Evolutionary conservation across 768 basidiomycete genomes (phyloP).

Genomic region (Macrolepiota fuliginosa): DNA sequence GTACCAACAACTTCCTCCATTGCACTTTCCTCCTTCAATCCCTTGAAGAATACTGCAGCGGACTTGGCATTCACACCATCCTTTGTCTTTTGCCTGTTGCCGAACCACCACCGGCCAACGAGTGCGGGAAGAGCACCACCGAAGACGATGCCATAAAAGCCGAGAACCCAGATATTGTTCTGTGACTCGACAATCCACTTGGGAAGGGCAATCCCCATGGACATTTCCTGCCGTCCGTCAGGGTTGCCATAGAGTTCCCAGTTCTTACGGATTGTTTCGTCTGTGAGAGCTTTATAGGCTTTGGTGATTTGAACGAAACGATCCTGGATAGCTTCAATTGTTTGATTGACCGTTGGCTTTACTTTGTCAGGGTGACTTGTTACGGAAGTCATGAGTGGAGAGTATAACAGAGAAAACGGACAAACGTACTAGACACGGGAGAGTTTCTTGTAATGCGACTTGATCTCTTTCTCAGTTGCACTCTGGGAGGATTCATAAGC

Average conservation of each 20-base stretch:
- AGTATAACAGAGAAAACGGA: neutral
- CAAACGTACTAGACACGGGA: conserved; percentile 75
- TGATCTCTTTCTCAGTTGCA: conserved; percentile 84
- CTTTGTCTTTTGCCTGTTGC: conserved; percentile 83
- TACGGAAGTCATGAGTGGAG: neutral
- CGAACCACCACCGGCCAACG: conserved; percentile 98
- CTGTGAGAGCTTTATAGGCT: conserved; percentile 95
- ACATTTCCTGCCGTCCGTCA: conserved; percentile 92
- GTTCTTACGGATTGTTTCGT: conserved; percentile 90
- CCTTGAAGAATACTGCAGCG: conserved; percentile 86
- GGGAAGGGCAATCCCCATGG: conserved; percentile 94
- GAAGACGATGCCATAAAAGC: conserved; percentile 82
- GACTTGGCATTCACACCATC: conserved; percentile 83
- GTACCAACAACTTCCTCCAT: conserved; percentile 71
- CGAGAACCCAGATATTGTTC: conserved; percentile 91
- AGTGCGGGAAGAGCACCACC: conserved; percentile 83
- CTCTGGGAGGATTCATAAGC: conserved; percentile 40
- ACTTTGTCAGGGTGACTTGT: conserved; percentile 96
- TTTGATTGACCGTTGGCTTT: conserved; percentile 75
- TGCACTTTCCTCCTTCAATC: conserved; percentile 74
- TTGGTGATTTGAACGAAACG: conserved; percentile 94
- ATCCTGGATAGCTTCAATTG: conserved; percentile 80
- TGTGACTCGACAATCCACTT: conserved; percentile 90
- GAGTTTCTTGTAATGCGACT: conserved; percentile 91
- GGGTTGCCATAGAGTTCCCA: conserved; percentile 89